Conservation (phyloP, 1,139 yeast genomes). For the Blastobotrys persicus region DNA sequence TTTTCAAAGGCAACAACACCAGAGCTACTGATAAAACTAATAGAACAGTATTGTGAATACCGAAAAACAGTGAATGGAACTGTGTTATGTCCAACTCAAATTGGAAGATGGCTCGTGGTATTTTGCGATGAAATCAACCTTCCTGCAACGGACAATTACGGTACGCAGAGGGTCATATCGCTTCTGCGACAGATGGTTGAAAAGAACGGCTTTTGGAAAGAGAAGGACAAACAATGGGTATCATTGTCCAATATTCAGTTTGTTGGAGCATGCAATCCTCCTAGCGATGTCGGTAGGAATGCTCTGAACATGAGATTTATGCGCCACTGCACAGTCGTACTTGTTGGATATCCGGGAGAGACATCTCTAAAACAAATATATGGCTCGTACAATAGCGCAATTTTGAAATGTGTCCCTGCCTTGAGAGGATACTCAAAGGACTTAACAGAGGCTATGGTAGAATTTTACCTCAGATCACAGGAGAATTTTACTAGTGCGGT, state of each 20-base stretch:
- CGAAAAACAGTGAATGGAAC: constrained; percentile 52
- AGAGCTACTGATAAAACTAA: constrained; percentile 54
- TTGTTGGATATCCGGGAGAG: constrained; percentile 80
- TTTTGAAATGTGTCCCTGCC: constrained; percentile 62
- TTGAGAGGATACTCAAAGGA: constrained; percentile 53
- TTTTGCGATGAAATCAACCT: constrained; percentile 93
- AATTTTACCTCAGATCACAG: constrained; percentile 52
- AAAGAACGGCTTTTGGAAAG: constrained; percentile 74
- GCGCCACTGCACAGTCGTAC: constrained; percentile 62
- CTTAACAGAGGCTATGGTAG: constrained; percentile 66
- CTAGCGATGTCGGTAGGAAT: constrained; percentile 75
- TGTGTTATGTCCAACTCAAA: constrained; percentile 55
- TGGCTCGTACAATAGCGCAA: constrained; percentile 53
- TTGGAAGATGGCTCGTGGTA: constrained; percentile 73
- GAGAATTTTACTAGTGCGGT: constrained; percentile 42
- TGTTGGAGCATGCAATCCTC: constrained; percentile 95
- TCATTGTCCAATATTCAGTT: constrained; percentile 63
- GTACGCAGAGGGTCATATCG: constrained; percentile 72
- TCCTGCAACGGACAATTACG: constrained; percentile 71
- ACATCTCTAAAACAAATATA: constrained; percentile 68
- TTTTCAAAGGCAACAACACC: constrained; percentile 84
- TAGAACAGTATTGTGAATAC: constrained; percentile 74
- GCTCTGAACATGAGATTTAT: constrained; percentile 60
- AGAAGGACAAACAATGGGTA: constrained; percentile 63
- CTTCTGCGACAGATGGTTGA: constrained; percentile 76